These are phyloP conservation scores for Sphagnum magellanicum DNA, from an alignment of 228 moss, liverwort and hornwort species.

Conservation along the genomic window DNA sequence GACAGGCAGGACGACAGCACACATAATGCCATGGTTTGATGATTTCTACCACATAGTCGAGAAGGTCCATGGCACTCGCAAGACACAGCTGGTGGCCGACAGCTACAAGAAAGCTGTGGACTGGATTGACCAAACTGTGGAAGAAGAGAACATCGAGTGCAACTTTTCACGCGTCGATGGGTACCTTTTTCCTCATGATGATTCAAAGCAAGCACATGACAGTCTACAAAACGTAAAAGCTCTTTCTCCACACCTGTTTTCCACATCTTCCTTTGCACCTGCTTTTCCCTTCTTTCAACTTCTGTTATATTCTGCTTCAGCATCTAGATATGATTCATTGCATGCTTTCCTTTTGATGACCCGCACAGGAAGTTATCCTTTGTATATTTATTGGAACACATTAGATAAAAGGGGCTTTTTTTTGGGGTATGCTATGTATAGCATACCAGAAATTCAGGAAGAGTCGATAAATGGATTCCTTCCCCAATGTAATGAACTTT, in stretches of 20 bases:
- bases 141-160: constrained; percentile 26
- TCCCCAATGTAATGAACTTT: background rate
- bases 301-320: background rate
- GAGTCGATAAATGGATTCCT: background rate
- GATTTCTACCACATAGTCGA: constrained; percentile 26
- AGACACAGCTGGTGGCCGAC: constrained; percentile 23
- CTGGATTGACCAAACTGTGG: constrained; percentile 18
- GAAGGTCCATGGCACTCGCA: constrained; percentile 9
- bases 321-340: background rate
- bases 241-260: background rate
- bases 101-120: constrained; percentile 29
- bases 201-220: constrained; percentile 21
- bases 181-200: constrained; percentile 25
- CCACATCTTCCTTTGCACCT: background rate
- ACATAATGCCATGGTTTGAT: constrained; percentile 37
- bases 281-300: background rate
- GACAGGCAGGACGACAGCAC: constrained; percentile 33
- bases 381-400: no score
- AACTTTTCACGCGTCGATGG: constrained; percentile 24
- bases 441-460: background rate
- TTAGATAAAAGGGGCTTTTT: no score
- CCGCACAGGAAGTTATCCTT: no score
- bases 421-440: background rate
- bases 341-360: background rate
- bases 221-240: constrained; percentile 25